Conservation (phyloP, 2,329 filamentous ascomycete species). For the Epichloe elymi region DNA sequence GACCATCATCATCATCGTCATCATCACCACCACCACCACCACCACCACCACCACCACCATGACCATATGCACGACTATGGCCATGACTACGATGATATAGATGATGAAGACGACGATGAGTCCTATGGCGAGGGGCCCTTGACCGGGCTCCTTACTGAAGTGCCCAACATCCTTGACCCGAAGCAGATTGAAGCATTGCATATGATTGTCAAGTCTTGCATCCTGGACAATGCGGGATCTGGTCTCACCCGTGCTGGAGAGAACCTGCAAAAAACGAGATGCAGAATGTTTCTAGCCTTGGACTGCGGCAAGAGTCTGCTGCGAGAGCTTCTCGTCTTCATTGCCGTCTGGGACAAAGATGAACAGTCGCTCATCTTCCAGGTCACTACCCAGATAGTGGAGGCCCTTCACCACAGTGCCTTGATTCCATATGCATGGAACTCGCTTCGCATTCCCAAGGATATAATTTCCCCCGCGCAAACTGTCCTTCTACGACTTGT, state of each 20-base stretch:
- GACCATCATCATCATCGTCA: conserved; percentile 11
- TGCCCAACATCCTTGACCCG: conserved; percentile 85
- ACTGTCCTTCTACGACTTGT: conserved; percentile 84
- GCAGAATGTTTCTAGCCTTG: conserved; percentile 76
- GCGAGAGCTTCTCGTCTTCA: conserved; percentile 85
- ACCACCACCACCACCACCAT: conserved; percentile 21
- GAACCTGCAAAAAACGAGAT: conserved; percentile 81
- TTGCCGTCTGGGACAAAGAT: conserved; percentile 90
- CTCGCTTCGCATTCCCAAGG: conserved; percentile 80
- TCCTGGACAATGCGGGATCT: conserved; percentile 68
- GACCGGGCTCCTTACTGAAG: conserved; percentile 78
- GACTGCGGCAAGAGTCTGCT: conserved; percentile 84
- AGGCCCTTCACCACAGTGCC: conserved; percentile 79
- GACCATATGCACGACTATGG: conserved; percentile 24
- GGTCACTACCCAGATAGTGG: conserved; percentile 90
- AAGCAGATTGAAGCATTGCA: conserved; percentile 92
- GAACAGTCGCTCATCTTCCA: conserved; percentile 93
- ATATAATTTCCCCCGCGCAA: conserved; percentile 91
- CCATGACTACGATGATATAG: conserved; percentile 39
- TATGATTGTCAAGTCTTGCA: conserved; percentile 94
- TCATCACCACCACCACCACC: conserved; percentile 26
- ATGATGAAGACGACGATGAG: conserved; percentile 62
- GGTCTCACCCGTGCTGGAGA: conserved; percentile 53
- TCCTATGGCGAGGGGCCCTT: conserved; percentile 68
- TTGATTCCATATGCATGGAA: conserved; percentile 88